Conservation (phyloP, 345 rosid species). For the Eutrema yunnanense region DNA sequence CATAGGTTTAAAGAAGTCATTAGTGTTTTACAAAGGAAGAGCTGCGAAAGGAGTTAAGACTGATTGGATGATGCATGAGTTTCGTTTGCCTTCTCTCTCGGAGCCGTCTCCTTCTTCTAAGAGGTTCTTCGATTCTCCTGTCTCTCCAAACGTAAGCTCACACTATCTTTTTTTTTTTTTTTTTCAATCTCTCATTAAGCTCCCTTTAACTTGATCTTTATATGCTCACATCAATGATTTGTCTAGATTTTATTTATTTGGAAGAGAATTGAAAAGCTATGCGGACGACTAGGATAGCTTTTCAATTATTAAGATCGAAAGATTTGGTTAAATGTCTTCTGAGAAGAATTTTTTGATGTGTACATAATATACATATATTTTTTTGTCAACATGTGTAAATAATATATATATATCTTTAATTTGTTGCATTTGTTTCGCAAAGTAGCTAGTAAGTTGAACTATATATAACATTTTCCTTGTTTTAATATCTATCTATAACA, state of each 20-base stretch:
- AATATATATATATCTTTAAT: neutral
- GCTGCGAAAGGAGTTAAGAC: conserved; percentile 90
- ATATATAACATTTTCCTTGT: neutral
- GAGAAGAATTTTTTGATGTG: neutral
- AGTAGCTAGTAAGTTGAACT: too few relatives aligned
- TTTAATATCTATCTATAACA: neutral
- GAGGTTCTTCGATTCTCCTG: conserved; percentile 41
- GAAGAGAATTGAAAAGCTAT: neutral
- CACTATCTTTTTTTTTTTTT: neutral
- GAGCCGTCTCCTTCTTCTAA: conserved; percentile 38
- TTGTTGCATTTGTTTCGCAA: neutral
- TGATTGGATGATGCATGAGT: conserved; percentile 99
- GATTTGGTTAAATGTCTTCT: neutral
- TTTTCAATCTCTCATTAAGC: too few relatives aligned
- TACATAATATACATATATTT: neutral
- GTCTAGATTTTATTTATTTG: neutral
- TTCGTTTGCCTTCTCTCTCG: conserved; percentile 67
- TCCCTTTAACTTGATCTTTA: too few relatives aligned
- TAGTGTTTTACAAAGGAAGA: conserved; percentile 84
- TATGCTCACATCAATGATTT: neutral
- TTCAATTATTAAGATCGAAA: neutral
- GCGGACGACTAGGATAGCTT: neutral
- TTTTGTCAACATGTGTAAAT: too few relatives aligned
- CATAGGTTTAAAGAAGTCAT: conserved; percentile 88
- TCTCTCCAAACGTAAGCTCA: conserved; percentile 57